phyloP scores from a whole-genome alignment of 768 basidiomycete species.

The Rhodotorula paludigena region DNA sequence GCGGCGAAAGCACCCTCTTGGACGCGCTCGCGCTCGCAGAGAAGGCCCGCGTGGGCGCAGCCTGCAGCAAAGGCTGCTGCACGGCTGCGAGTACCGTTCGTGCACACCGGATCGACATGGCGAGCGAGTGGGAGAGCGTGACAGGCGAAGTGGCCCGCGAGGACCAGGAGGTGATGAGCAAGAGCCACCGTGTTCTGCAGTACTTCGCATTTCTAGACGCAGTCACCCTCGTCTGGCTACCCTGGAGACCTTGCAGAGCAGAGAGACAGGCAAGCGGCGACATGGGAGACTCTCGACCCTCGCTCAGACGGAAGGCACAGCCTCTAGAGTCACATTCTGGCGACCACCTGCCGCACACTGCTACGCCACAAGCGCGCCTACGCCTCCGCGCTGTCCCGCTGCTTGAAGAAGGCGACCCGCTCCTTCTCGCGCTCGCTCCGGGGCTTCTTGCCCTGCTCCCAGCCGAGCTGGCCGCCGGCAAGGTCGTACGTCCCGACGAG shows the following conservation, averaged over 20 bases:
- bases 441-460: constrained; percentile 26
- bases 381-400: not conserved
- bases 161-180: not conserved
- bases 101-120: constrained; percentile 1
- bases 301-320: too few relatives aligned
- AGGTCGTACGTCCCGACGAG: constrained; percentile 77
- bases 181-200: too few relatives aligned
- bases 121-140: not conserved
- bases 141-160: not conserved
- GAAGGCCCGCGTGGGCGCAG: constrained; percentile 9
- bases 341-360: not conserved
- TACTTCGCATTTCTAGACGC: too few relatives aligned
- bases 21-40: not conserved
- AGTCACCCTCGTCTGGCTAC: too few relatives aligned
- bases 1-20: constrained; percentile 25
- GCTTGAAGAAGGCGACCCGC: constrained; percentile 34
- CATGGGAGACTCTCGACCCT: too few relatives aligned
- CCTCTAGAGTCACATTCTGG: too few relatives aligned
- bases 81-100: not conserved
- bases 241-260: too few relatives aligned
- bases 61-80: not conserved
- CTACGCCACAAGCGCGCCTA: too few relatives aligned
- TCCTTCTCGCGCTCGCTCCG: constrained; percentile 31
- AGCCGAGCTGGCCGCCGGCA: constrained; percentile 57
- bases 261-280: too few relatives aligned